These are phyloP conservation scores for Debaryomycetaceae sp. DNA, from an alignment of 1,139 yeast genomes.

Conservation along the genomic window DNA sequence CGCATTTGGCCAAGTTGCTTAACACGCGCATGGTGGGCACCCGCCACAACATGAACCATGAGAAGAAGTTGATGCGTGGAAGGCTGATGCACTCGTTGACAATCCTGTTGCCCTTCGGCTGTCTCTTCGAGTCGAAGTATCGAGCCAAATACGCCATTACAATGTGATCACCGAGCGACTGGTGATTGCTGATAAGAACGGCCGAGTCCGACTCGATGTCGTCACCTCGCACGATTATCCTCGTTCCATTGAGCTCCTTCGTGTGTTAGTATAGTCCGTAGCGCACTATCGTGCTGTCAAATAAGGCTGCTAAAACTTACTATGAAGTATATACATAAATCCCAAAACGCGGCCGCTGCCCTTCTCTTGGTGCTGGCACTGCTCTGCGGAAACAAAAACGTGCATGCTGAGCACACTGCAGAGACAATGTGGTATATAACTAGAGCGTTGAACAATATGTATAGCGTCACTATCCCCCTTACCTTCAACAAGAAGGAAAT, in stretches of 20 bases:
- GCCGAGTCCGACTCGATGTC: constrained; percentile 43
- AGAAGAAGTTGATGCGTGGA: constrained; percentile 51
- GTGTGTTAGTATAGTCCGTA: constrained; percentile 4
- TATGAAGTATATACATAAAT: constrained; percentile 26
- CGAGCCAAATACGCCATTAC: constrained; percentile 44
- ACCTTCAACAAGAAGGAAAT: constrained; percentile 8
- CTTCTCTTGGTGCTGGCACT: constrained; percentile 20
- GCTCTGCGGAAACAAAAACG: constrained; percentile 26
- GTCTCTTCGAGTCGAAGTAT: constrained; percentile 10
- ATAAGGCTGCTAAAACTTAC: constrained; percentile 17
- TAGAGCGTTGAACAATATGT: constrained; percentile 12
- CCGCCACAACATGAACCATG: constrained; percentile 60
- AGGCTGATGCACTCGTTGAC: constrained; percentile 12
- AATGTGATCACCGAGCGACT: constrained; percentile 52
- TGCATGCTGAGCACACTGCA: constrained; percentile 12
- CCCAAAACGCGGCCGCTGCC: constrained; percentile 32
- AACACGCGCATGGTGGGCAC: constrained; percentile 46
- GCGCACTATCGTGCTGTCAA: neutral
- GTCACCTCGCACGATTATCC: constrained; percentile 42
- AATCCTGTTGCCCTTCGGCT: neutral
- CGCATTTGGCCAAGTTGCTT: constrained; percentile 43
- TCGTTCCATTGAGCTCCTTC: constrained; percentile 34
- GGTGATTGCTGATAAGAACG: constrained; percentile 50
- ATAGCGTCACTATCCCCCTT: constrained; percentile 17
- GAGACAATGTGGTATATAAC: constrained; percentile 26